A percentile compares a stretch with the other conserved stretches of the same genome.
Conservation (phyloP, 129 eudicot genomes). For the Cynara cardunculus region DNA sequence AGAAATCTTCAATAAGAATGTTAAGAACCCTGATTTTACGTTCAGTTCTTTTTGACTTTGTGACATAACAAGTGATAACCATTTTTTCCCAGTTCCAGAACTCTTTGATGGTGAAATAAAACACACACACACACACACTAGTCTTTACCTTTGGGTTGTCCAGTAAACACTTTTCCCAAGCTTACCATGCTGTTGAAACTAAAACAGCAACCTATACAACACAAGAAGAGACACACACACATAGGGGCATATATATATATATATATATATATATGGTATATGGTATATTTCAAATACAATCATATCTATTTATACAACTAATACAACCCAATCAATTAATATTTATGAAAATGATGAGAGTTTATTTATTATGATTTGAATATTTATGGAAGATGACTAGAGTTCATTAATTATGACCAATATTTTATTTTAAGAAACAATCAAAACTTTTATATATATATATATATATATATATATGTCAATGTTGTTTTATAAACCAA, state of each 20-base stretch:
- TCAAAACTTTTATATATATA: no score
- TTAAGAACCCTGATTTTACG: not conserved
- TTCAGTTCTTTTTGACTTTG: not conserved
- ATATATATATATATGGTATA: slow-evolving; percentile 3
- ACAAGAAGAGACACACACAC: not conserved
- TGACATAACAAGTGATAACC: not conserved
- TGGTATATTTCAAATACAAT: no score
- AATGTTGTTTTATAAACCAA: no score
- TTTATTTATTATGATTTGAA: no score
- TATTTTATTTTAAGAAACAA: no score
- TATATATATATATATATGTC: no score
- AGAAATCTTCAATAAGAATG: not conserved
- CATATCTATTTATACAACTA: no score
- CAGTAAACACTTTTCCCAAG: slow-evolving; percentile 43
- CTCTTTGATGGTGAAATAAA: slow-evolving; percentile 18
- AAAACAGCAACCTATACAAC: slow-evolving; percentile 44
- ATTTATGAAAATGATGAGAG: no score
- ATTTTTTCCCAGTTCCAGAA: slow-evolving; percentile 6
- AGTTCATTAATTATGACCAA: no score
- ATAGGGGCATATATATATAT: not conserved
- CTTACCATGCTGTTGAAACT: slow-evolving; percentile 43
- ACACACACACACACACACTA: not conserved
- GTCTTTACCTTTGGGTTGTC: slow-evolving; percentile 22
- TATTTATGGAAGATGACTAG: no score
- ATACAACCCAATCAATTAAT: no score